Evolutionary conservation across 345 rosid genomes (phyloP).

Genomic region (Excoecaria agallocha): DNA sequence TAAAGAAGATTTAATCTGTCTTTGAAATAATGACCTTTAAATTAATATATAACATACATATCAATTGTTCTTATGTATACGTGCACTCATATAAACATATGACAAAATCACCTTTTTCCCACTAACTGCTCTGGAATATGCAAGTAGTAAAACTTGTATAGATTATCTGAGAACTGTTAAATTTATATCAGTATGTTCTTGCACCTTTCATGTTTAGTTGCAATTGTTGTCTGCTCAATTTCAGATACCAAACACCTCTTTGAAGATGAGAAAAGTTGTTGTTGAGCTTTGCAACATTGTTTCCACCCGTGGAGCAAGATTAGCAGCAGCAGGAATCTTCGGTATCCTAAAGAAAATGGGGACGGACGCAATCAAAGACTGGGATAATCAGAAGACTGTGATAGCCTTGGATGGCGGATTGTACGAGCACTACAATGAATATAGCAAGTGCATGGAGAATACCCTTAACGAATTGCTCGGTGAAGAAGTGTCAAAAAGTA

Average conservation of each 20-base stretch:
- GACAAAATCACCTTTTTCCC: background rate
- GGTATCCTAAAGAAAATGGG: slow-evolving; percentile 78
- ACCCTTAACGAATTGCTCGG: slow-evolving; percentile 65
- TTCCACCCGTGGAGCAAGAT: slow-evolving; percentile 67
- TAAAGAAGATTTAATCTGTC: background rate
- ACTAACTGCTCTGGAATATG: background rate
- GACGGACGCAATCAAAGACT: slow-evolving; percentile 51
- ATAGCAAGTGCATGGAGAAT: slow-evolving; percentile 54
- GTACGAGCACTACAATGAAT: slow-evolving; percentile 65
- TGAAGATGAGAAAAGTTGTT: slow-evolving; percentile 57
- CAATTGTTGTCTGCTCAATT: background rate
- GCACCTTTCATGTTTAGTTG: background rate
- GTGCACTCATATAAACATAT: too few relatives aligned
- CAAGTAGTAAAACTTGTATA: background rate
- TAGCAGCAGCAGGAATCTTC: slow-evolving; percentile 72
- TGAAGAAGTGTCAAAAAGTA: slow-evolving; percentile 45
- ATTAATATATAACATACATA: background rate
- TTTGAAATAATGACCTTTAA: background rate
- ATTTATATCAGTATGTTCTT: too few relatives aligned
- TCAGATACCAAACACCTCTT: slow-evolving; percentile 53
- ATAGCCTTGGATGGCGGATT: slow-evolving; percentile 83
- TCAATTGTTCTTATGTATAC: background rate
- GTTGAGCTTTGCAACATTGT: slow-evolving; percentile 68
- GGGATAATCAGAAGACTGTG: slow-evolving; percentile 53
- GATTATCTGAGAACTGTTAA: background rate